Evolutionary conservation across 768 basidiomycete genomes (phyloP), one percentile per base, ranked within the genome.

Genomic region (Phylloporus scabripes): DNA sequence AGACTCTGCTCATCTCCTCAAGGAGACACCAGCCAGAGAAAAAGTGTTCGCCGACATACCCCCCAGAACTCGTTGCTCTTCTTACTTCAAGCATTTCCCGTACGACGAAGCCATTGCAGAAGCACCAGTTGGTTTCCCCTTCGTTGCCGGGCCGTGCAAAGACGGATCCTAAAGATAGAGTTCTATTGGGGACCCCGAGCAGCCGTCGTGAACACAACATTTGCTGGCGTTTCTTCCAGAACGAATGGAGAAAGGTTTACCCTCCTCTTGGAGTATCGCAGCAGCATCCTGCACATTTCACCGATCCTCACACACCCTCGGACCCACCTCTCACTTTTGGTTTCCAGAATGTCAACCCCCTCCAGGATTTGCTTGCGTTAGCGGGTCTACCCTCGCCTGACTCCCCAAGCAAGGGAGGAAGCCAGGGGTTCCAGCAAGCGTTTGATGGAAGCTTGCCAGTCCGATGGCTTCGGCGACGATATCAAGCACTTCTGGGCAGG

Each of bases 141-240:
- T 77, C 80, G 5, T 67, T 89, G 20, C 82, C 84, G 2, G 55
- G 62, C n/a, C 77, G 78, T 18, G 81, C 80, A 26, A 66, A 82
- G 52, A 76, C 79, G 17, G 53, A 63, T 2, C 83, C 85, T 8
- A 71, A 77, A 48, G 83, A 86, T 46, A 80, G 81, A 1, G 62
- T 62, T 24, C 56, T 84, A 4, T 67, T 86, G 29, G 87, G 87
- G 2, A 77, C 74, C 9, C 70, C 89, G 37, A 86, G 85, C 71
- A 85, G 79, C 60, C 79, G 88, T 31, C 77, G 87, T 38, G 79
- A 88, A 62, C 73, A 81, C 42, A 92, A 92, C 65, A 73, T 82
- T 40, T 80, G 80, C 18, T 79, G 83, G 80, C 78, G 80, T 18
- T 86, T 74, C 59, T 88, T 81, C 64, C 67, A 62, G 14, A 56